These are phyloP conservation scores for Aspergillus ostianus DNA, from an alignment of 495 filamentous ascomycete genomes.

Conservation along the genomic window DNA sequence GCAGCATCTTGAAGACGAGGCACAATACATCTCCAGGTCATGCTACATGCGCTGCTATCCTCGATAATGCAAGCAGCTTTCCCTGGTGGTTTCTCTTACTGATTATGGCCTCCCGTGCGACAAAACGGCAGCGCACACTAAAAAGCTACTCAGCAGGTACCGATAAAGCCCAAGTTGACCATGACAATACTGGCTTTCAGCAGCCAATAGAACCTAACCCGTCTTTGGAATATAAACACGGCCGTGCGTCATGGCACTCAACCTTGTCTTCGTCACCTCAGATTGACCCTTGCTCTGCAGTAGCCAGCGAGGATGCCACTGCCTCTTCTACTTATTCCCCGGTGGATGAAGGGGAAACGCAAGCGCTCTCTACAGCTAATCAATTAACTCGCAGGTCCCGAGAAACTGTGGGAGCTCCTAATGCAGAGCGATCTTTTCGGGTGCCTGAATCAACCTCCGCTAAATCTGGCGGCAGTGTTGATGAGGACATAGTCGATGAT, in stretches of 20 bases:
- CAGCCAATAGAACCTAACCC: background rate
- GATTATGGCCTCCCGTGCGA: slow-evolving; percentile 46
- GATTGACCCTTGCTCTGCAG: background rate
- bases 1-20: background rate
- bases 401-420: background rate
- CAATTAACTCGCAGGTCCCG: background rate
- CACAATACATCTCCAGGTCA: no score
- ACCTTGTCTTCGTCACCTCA: background rate
- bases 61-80: background rate
- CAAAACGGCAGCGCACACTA: slow-evolving; percentile 46
- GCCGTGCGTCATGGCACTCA: background rate
- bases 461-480: slow-evolving; percentile 31
- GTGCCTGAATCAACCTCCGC: slow-evolving; percentile 7
- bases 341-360: background rate
- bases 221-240: background rate
- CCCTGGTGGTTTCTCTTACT: background rate
- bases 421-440: background rate
- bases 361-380: background rate
- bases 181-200: slow-evolving; percentile 5
- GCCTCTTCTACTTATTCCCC: background rate
- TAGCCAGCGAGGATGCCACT: background rate
- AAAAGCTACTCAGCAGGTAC: slow-evolving; percentile 34
- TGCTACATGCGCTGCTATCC: background rate
- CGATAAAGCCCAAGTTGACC: slow-evolving; percentile 22
- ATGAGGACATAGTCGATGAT: slow-evolving; percentile 50